Evolutionary conservation across 2,329 filamentous ascomycete species (phyloP), one percentile per base, ranked within the genome.

Genomic region (Colletotrichum aenigma): DNA sequence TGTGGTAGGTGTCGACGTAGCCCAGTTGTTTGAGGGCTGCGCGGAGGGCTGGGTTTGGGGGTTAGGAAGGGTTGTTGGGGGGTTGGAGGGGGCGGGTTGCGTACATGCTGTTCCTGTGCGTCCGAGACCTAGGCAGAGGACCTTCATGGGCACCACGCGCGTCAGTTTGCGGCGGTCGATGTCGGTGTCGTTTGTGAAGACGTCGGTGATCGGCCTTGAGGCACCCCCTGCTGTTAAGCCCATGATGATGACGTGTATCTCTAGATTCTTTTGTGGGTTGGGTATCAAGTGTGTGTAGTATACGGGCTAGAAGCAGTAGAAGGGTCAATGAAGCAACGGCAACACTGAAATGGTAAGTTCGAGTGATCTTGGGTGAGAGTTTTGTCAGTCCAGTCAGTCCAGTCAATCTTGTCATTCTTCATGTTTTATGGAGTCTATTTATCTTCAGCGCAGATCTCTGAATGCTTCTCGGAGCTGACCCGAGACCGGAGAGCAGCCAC

Each of bases 111-210:
- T 95, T 80, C 93, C 93, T 10, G 93, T 95, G 77, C 93, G 89
- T 71, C 92, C 92, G 21, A 94, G 88, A 61, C 93, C 93, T 1
- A 95, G 88, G 62, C 93, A 90, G 38, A 95, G 90, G 62, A 95
- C 91, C 82, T 91, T 91, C 93, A 95, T 95, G 38, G 93, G 93
- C 67, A 94, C 92, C 36, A 87, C 90, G 71, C 93, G 91, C 75
- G 88, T 89, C 83, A 92, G 93, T 86, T 92, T 86, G 78, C 91
- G 88, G 66, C 91, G 88, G 84, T 95, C 91, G 83, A 95, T 93
- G 81, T 92, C 90, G 56, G 92, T 94, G 81, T 94, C 92, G 78
- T 83, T 85, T 68, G 92, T 94, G 84, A 93, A 91, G 81, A 92
- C 85, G 81, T 92, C 90, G 67, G 90, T 91, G 55, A 88, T 81